Percentiles rank a stretch among this genome's conserved stretches.
Evolutionary conservation across 1,284 basidiomycete genomes (phyloP).

Genomic region (Ustilago loliicola): DNA sequence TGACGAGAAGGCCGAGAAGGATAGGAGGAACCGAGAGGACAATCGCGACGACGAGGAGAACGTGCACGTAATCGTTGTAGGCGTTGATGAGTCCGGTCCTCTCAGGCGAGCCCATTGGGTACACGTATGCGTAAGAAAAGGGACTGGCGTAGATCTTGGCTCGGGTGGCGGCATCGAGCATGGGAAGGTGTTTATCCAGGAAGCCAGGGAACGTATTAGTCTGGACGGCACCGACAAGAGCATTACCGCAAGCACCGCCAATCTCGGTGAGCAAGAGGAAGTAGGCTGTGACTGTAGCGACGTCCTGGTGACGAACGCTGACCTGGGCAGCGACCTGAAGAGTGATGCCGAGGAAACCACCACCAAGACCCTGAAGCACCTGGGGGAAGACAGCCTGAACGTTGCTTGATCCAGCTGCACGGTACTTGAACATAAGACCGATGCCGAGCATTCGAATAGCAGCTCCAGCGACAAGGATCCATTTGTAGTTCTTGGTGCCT

Average conservation of each 20-base stretch:
- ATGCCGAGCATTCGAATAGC: constrained; percentile 64
- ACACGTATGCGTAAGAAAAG: constrained; percentile 10
- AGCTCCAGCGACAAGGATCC: constrained; percentile 56
- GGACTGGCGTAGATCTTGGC: constrained; percentile 38
- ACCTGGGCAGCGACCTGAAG: constrained; percentile 67
- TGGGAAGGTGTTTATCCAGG: constrained; percentile 49
- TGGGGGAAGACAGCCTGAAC: constrained; percentile 67
- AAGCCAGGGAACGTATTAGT: constrained; percentile 51
- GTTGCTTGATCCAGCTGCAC: constrained; percentile 51
- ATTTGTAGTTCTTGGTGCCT: constrained; percentile 67
- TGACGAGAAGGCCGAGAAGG: constrained; percentile 54
- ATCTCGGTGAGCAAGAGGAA: constrained; percentile 66
- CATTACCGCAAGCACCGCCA: constrained; percentile 64
- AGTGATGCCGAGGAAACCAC: constrained; percentile 65
- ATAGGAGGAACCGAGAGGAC: constrained; percentile 60
- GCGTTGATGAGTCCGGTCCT: constrained; percentile 57
- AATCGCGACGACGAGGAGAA: constrained; percentile 60
- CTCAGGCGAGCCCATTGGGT: constrained; percentile 54
- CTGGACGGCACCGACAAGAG: constrained; percentile 63
- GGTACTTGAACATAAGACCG: constrained; percentile 69
- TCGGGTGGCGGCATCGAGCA: constrained; percentile 33
- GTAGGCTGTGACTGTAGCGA: constrained; percentile 69
- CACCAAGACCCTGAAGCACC: constrained; percentile 67
- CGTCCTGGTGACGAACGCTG: constrained; percentile 68
- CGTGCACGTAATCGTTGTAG: constrained; percentile 63